Conservation (phyloP, 306 rosid species). For the Oemleria cerasiformis region DNA sequence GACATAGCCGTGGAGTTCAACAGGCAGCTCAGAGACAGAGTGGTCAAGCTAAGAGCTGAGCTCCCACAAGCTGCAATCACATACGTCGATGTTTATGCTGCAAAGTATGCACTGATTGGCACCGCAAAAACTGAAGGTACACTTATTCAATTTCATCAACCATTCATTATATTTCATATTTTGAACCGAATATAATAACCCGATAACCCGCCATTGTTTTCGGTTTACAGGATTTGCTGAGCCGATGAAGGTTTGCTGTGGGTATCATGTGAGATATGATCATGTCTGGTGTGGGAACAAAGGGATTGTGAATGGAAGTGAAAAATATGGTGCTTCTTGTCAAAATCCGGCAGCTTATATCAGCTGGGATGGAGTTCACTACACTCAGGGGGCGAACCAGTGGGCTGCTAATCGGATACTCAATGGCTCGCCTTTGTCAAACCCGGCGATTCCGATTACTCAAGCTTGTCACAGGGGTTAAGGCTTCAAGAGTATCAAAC, state of each 20-base stretch:
- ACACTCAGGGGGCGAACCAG: constrained; percentile 76
- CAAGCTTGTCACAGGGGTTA: constrained; percentile 62
- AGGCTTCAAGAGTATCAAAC: background rate
- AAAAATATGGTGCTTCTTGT: constrained; percentile 72
- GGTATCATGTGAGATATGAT: constrained; percentile 73
- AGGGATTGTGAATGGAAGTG: constrained; percentile 51
- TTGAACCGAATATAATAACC: no score
- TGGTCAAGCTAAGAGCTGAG: constrained; percentile 66
- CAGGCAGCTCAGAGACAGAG: constrained; percentile 57
- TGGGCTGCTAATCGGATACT: constrained; percentile 69
- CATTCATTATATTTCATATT: background rate
- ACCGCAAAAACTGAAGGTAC: constrained; percentile 68
- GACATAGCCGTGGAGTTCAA: constrained; percentile 70
- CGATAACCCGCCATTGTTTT: no score
- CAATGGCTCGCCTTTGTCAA: constrained; percentile 55
- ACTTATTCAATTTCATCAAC: background rate
- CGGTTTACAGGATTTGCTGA: constrained; percentile 60
- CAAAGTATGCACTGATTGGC: constrained; percentile 74
- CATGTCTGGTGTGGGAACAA: constrained; percentile 80
- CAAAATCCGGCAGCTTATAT: constrained; percentile 44
- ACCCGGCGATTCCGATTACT: constrained; percentile 61
- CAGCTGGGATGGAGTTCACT: constrained; percentile 95
- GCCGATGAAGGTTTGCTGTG: constrained; percentile 79
- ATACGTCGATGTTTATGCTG: constrained; percentile 74
- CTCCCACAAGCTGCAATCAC: constrained; percentile 83